Base-by-base conservation (phyloP, 805 yeast genomes). In the Zygosaccharomyces pseudorouxii region DNA sequence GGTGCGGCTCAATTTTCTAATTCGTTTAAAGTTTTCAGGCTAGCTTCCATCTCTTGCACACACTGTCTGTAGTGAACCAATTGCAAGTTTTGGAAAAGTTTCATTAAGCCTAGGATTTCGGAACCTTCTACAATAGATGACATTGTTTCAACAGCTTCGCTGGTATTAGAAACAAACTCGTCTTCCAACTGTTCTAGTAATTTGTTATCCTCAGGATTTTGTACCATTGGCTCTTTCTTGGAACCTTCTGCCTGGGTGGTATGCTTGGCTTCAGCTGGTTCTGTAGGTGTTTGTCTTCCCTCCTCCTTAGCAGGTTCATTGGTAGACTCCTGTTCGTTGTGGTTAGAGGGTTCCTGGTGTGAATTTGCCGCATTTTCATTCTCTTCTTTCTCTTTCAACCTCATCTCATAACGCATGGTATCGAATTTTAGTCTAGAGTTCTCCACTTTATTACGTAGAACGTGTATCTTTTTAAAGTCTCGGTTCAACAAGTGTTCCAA, bases 101-200 rank as follows among this genome's bases (percentile, higher is more conserved):
- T 82, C 55, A 86, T 71, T 56, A 86, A 69, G 50, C 77, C 75
- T 42, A 86, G 73, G 47, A 81, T 72, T 64, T 83, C 85, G 9
- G 80, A 73, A 20, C 90, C 88, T 52, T 77, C 79, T 55, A 86
- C 79, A 48, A 86, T 71, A 55, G 76, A 79, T 65, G 84, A 81
- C 93, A 86, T 85, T 46, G 81, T 80, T 57, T 80, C 78, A n/a
- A 85, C 93, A 0, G 95, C 93, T 23, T 76, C 71, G 49, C 85
- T 84, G 3, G 89, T 86, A 22, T 89, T 87, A 55, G 82, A 78
- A 30, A 86, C 93, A 55, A 86, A 77, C 53, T 84, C 92, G 62
- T 86, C 95, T 66, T 86, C 95, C 55, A 81, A 74, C 37, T 71
- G 72, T 46, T 79, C 85, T 18, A 80, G 64, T 38, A 76, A 67